Evolutionary conservation across 306 rosid genomes (phyloP).

Genomic region (Vicia faba): DNA sequence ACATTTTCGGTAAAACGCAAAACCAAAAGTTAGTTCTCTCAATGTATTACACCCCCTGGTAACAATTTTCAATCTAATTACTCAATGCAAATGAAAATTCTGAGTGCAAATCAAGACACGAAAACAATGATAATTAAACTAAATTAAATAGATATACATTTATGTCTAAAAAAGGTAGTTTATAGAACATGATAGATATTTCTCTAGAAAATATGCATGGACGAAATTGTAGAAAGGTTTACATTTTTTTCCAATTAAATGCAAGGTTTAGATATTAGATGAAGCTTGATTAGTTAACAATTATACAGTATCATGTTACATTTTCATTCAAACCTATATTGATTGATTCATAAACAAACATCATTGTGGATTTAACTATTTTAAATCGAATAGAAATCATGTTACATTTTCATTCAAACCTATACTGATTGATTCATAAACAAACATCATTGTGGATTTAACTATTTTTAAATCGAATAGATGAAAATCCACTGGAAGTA

Average conservation of each 20-base stretch:
- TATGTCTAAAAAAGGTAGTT: background rate
- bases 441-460: too few species aligned
- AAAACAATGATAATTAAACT: conserved; percentile 26
- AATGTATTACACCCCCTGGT: too few species aligned
- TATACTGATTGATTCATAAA: too few species aligned
- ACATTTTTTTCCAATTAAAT: background rate
- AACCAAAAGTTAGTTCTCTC: too few species aligned
- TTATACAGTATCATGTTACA: background rate
- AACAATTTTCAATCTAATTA: too few species aligned
- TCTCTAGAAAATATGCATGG: conserved; percentile 12
- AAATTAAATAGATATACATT: background rate
- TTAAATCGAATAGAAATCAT: too few species aligned
- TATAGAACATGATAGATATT: background rate
- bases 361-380: background rate
- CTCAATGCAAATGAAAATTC: too few species aligned
- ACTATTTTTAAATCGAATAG: too few species aligned
- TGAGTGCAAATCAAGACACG: background rate
- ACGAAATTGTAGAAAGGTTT: background rate
- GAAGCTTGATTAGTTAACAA: background rate
- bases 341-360: conserved; percentile 12
- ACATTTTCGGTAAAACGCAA: too few species aligned
- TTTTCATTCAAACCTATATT: conserved; percentile 27
- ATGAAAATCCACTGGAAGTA: conserved; percentile 58
- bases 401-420: too few species aligned
- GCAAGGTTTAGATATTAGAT: background rate